Conservation (phyloP, 768 basidiomycete genomes). For the Rhodosporidiobolus odoratus region DNA sequence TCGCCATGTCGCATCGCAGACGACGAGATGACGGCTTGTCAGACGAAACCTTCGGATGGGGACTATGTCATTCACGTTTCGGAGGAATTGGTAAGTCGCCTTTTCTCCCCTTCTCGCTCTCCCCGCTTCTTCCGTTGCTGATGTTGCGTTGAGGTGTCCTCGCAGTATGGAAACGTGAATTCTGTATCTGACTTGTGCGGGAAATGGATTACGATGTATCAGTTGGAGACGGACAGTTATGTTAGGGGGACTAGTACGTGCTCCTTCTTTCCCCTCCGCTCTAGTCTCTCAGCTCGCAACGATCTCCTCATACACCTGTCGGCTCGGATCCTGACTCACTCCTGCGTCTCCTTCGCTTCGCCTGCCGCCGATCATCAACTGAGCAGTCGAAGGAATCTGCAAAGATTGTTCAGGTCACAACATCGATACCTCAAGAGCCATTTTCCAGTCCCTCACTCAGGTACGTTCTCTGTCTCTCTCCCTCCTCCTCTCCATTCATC, state of each 20-base stretch:
- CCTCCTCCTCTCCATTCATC: neutral
- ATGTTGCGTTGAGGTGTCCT: too few species aligned
- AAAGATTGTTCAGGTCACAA: conserved; percentile 11
- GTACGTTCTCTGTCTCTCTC: neutral
- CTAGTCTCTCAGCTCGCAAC: too few species aligned
- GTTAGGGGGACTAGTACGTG: conserved; percentile 15
- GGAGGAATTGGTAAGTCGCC: conserved; percentile 16
- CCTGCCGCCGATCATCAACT: neutral
- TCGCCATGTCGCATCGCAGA: neutral
- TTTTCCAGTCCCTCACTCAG: conserved; percentile 5
- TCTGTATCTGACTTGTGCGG: conserved; percentile 13
- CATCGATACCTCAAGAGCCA: neutral
- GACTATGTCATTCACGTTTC: conserved; percentile 23
- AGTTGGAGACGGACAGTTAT: conserved; percentile 20
- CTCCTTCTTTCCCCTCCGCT: neutral
- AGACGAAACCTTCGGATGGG: neutral
- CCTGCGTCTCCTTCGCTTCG: too few species aligned
- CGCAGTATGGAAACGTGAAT: conserved; percentile 8
- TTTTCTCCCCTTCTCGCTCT: neutral
- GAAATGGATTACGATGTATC: conserved; percentile 21
- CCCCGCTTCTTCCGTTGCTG: neutral
- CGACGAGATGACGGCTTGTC: neutral
- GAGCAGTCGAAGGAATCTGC: conserved; percentile 26
- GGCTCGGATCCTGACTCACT: too few species aligned
- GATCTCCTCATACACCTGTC: too few species aligned